These are phyloP conservation scores for Neofusicoccum laricinum DNA, from an alignment of 2,329 filamentous ascomycete genomes.

Conservation along the genomic window DNA sequence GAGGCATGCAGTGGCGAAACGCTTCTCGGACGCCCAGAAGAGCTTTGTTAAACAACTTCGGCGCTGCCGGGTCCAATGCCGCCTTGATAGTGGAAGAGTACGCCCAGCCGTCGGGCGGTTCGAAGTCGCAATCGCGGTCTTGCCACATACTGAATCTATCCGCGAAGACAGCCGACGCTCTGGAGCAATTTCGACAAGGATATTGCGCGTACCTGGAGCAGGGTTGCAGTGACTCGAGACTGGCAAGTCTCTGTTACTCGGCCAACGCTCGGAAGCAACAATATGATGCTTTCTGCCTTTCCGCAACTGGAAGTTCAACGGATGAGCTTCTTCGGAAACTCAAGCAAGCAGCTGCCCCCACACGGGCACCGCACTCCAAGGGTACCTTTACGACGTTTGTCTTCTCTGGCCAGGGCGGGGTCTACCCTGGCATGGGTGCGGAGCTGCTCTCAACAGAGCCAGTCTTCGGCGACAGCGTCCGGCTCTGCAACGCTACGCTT, in stretches of 20 bases:
- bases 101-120: no score
- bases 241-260: background rate
- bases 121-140: background rate
- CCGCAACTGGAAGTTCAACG: background rate
- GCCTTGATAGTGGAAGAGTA: slow-evolving; percentile 16
- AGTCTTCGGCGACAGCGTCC: slow-evolving; percentile 21
- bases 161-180: background rate
- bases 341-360: background rate
- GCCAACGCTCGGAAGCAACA: background rate
- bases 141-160: background rate
- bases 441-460: slow-evolving; percentile 15
- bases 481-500: slow-evolving; percentile 9
- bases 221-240: background rate
- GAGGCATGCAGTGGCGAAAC: slow-evolving; percentile 17
- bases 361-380: background rate
- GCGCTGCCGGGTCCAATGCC: slow-evolving; percentile 25
- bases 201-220: background rate
- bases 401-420: slow-evolving; percentile 18
- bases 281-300: background rate
- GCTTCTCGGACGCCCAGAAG: slow-evolving; percentile 11
- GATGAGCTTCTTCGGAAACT: background rate
- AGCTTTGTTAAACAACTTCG: slow-evolving; percentile 24
- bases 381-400: background rate
- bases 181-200: background rate
- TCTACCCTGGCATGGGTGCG: slow-evolving; percentile 16